Percentiles rank a stretch among this genome's conserved stretches.
Evolutionary conservation across 2,329 filamentous ascomycete genomes (phyloP).

Genomic region (Sclerotiophoma versabilis): DNA sequence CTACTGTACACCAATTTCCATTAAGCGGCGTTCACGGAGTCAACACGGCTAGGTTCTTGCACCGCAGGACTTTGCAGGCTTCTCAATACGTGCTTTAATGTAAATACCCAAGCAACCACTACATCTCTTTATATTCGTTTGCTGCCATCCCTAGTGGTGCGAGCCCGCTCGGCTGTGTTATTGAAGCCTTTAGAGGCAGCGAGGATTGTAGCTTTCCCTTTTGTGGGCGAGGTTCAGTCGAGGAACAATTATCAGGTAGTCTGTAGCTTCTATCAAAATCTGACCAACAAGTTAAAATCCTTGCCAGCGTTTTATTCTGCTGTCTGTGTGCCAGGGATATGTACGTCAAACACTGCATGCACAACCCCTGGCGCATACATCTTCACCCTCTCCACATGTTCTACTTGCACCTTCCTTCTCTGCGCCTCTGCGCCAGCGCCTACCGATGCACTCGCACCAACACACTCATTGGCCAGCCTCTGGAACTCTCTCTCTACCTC

Average conservation of each 20-base stretch:
- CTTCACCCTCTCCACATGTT: constrained; percentile 61
- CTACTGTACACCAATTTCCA: constrained; percentile 1
- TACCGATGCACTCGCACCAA: background rate
- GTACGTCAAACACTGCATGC: constrained; percentile 67
- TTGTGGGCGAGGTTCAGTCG: background rate
- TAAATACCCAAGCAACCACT: constrained; percentile 10
- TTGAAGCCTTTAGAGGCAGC: background rate
- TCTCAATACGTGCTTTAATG: constrained; percentile 8
- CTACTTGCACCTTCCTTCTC: constrained; percentile 51
- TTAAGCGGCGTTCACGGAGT: constrained; percentile 8
- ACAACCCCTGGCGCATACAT: constrained; percentile 68
- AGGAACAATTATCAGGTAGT: background rate
- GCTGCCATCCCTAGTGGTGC: background rate
- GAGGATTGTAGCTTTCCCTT: background rate
- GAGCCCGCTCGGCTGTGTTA: background rate
- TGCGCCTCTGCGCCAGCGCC: no score
- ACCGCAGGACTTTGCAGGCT: background rate
- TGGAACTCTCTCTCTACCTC: constrained; percentile 53
- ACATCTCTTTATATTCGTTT: constrained; percentile 1
- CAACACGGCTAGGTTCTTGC: background rate
- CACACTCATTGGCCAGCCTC: constrained; percentile 43
- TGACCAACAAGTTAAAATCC: background rate
- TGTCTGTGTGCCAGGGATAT: constrained; percentile 4
- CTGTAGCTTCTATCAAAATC: background rate
- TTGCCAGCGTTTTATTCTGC: background rate